Percentiles rank a stretch among this genome's conserved stretches.
These are phyloP conservation scores for Pleurotus cornucopiae DNA, from an alignment of 768 basidiomycete genomes.

Conservation along the genomic window DNA sequence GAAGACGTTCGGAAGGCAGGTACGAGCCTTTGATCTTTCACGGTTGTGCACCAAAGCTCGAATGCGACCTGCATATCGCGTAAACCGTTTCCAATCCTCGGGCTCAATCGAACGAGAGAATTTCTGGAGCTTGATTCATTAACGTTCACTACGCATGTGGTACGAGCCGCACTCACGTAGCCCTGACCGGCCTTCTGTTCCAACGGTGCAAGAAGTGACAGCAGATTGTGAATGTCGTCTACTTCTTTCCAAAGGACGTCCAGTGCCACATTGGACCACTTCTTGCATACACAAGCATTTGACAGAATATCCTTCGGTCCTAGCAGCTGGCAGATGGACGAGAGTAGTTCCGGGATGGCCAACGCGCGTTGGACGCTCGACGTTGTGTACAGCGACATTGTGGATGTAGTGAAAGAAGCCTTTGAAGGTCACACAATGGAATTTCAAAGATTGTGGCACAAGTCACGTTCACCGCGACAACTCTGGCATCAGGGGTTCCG, in stretches of 20 bases:
- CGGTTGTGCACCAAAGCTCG: conserved; percentile 28
- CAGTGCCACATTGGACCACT: conserved; percentile 44
- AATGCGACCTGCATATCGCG: conserved; percentile 49
- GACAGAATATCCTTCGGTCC: neutral
- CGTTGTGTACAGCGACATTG: neutral
- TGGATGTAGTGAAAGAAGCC: neutral
- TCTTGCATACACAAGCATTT: conserved; percentile 32
- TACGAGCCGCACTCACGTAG: conserved; percentile 17
- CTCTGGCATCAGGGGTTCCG: no score
- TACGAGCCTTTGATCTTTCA: conserved; percentile 7
- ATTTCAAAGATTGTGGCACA: no score
- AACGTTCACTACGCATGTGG: neutral
- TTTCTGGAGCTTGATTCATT: conserved; percentile 20
- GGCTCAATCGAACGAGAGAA: conserved; percentile 39
- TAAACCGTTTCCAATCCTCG: conserved; percentile 52
- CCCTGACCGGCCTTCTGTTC: conserved; percentile 17
- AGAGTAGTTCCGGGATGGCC: neutral
- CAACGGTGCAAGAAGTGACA: conserved; percentile 47
- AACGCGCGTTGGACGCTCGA: conserved; percentile 2
- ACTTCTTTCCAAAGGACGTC: conserved; percentile 51
- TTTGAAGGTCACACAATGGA: no score
- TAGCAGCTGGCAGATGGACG: neutral
- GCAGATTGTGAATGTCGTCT: conserved; percentile 38
- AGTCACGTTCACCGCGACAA: no score
- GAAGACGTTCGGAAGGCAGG: conserved; percentile 32